phyloP scores from a whole-genome alignment of 2,329 filamentous ascomycete species.

The Verticillium longisporum region DNA sequence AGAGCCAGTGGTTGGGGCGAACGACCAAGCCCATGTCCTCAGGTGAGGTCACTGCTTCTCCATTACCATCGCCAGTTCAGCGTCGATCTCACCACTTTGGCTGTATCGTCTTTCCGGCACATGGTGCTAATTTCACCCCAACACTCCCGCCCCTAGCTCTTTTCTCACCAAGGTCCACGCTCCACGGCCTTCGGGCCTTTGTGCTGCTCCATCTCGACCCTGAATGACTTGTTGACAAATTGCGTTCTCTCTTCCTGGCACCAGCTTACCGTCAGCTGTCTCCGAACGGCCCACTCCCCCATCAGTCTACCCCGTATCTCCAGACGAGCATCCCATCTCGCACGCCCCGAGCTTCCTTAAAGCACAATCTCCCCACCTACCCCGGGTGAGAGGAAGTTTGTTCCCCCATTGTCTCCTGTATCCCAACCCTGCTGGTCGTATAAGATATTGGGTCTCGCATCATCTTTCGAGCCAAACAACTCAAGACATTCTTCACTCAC shows the following conservation, averaged over 20 bases:
- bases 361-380: not conserved
- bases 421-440: not conserved
- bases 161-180: not conserved
- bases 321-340: not conserved
- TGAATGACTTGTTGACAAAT: not conserved
- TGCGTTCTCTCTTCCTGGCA: not conserved
- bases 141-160: not conserved
- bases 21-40: not conserved
- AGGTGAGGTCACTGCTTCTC: not conserved
- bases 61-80: not conserved
- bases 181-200: not conserved
- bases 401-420: not conserved
- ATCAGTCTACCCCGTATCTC: not conserved
- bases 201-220: not conserved
- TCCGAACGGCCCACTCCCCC: not conserved
- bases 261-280: not conserved
- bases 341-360: not conserved
- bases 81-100: not conserved
- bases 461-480: not conserved
- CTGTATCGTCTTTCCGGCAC: not conserved
- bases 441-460: not conserved
- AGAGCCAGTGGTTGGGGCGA: not conserved
- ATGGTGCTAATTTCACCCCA: not conserved
- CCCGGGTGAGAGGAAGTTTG: constrained; percentile 2
- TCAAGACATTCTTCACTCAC: not conserved